Evolutionary conservation across 306 rosid genomes (phyloP), one percentile per base, ranked within the genome.

Genomic region (Phaseolus lunatus): DNA sequence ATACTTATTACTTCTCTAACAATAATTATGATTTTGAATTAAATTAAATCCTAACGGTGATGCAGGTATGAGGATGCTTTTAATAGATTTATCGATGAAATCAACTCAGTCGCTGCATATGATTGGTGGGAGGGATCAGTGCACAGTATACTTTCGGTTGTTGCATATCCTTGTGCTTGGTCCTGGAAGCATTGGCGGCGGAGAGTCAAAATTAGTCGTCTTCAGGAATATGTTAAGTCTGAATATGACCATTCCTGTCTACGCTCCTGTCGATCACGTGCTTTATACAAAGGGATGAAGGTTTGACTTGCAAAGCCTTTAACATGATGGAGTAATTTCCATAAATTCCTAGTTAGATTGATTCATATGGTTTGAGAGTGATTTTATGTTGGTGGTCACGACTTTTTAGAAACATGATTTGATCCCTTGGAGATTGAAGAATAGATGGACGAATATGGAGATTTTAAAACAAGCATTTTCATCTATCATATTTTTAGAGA

Each of bases 91-190:
- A 94, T 94, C 43, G 98, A 94, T 83, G 98, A 89, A 83, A 82
- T 94, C 77, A 94, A 94, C 78, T 94, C 96, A 18, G 98, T 94
- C 29, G 88, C 97, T 76, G 98, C 98, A 50, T 94, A 92, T 86
- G 95, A 94, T 84, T 94, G 98, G 98, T 94, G 98, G 98, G 98
- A 94, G 80, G 98, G 98, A 76, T 94, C 98, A 33, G 97, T 94
- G 57, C 93, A 94, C 78, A 92, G 94, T 80, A 94, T 94, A 84
- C 98, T 94, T 83, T 94, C 94, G 18, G 85, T 94, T 80, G 85
- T 92, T 41, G 98, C 96, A 68, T 94, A 90, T 89, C 98, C 98
- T 76, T 94, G 98, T 83, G 97, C 98, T 76, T 94, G 98, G 98
- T 89, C 98, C 77, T 94, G 98, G 98, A 94, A 90, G 87, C 96